phyloP scores from a whole-genome alignment of 225 moss, liverwort and hornwort species.

The Asterella californica region DNA sequence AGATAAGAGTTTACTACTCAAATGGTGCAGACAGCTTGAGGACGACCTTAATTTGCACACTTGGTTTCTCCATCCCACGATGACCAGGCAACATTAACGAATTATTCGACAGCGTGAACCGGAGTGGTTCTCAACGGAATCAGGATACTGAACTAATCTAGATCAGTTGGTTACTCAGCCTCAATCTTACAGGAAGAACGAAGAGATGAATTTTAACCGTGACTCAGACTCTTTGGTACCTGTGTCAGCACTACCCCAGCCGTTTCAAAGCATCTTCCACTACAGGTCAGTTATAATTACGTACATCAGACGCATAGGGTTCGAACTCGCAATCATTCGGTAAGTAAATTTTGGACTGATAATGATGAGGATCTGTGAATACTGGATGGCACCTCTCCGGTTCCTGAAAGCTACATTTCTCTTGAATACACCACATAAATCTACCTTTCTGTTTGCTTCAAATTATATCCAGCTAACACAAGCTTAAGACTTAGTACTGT shows the following conservation, averaged over 20 bases:
- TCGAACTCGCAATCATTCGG: background rate
- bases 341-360: background rate
- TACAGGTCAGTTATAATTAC: conserved; percentile 32
- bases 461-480: background rate
- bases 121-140: no score
- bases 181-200: no score
- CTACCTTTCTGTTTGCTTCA: background rate
- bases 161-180: no score
- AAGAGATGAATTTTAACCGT: conserved; percentile 10
- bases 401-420: background rate
- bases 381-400: background rate
- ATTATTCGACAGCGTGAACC: no score
- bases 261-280: conserved; percentile 37
- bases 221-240: conserved; percentile 36
- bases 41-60: no score
- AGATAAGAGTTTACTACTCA: no score
- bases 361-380: background rate
- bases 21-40: no score
- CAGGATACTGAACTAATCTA: no score
- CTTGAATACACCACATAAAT: background rate
- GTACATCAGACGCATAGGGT: background rate
- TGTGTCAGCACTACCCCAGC: conserved; percentile 32
- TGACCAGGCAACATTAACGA: no score
- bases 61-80: no score
- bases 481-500: background rate